Evolutionary conservation across 495 filamentous ascomycete genomes (phyloP).

Genomic region (Aspergillus taichungensis): DNA sequence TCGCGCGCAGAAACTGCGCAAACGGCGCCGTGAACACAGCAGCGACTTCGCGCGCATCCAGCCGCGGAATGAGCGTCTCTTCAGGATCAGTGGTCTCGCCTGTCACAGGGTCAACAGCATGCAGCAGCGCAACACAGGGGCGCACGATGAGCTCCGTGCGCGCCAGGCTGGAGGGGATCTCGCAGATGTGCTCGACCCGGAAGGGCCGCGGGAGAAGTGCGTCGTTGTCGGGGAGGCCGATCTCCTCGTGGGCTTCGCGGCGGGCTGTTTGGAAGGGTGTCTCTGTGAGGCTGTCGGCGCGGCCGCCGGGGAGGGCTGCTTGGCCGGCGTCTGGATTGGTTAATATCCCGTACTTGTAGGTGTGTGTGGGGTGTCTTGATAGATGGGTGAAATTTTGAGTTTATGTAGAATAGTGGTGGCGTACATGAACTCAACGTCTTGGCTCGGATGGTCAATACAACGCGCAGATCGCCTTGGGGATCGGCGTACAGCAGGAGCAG

Average conservation of each 20-base stretch:
- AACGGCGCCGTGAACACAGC: constrained; percentile 86
- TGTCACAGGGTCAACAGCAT: constrained; percentile 41
- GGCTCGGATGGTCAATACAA: constrained; percentile 82
- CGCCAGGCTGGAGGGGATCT: constrained; percentile 71
- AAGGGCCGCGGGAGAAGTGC: constrained; percentile 59
- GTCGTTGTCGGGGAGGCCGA: constrained; percentile 66
- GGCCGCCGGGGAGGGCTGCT: constrained; percentile 76
- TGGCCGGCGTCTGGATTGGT: constrained; percentile 51
- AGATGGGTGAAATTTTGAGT: background rate
- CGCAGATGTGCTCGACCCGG: constrained; percentile 72
- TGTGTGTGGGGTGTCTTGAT: background rate
- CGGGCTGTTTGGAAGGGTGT: constrained; percentile 66
- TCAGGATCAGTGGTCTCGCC: constrained; percentile 46
- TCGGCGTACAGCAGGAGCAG: constrained; percentile 81
- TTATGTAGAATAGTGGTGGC: constrained; percentile 4
- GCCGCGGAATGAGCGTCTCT: constrained; percentile 60
- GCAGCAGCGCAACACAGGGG: constrained; percentile 77
- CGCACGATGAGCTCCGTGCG: constrained; percentile 74
- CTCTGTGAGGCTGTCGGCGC: constrained; percentile 41
- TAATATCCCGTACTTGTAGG: background rate
- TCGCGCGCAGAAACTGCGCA: constrained; percentile 52
- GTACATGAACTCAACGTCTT: constrained; percentile 57
- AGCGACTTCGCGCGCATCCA: constrained; percentile 81
- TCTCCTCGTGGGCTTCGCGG: constrained; percentile 84
- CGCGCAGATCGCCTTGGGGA: constrained; percentile 60